Conservation (phyloP, 257 asterid genomes). For the Cynanchum wilfordii region DNA sequence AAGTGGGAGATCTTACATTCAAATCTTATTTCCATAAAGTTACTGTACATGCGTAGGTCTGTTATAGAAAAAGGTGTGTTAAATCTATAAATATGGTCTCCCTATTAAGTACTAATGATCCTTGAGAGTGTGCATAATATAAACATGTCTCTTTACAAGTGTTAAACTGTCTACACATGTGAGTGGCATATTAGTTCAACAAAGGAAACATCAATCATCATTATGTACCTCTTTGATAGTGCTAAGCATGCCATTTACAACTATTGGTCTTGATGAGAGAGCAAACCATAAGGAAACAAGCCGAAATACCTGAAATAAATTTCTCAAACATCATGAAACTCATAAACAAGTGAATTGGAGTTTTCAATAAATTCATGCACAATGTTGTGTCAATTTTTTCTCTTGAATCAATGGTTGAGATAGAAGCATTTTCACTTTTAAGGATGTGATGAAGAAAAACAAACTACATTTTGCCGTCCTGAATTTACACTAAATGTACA, state of each 20-base stretch:
- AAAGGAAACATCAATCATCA: constrained; percentile 1
- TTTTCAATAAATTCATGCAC: neutral
- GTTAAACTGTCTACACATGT: neutral
- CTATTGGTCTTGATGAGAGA: constrained; percentile 62
- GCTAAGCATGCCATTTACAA: constrained; percentile 70
- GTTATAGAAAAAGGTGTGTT: too few species aligned
- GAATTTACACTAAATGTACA: neutral
- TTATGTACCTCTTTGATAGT: constrained; percentile 66
- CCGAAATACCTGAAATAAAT: constrained; percentile 68
- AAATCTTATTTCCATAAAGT: neutral
- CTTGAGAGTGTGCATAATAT: too few species aligned
- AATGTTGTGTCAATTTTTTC: neutral
- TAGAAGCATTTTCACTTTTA: neutral
- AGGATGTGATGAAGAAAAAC: neutral
- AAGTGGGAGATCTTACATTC: neutral
- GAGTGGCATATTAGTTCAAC: neutral
- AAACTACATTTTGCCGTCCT: neutral
- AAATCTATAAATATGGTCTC: too few species aligned
- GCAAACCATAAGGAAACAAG: constrained; percentile 96
- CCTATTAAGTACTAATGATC: too few species aligned
- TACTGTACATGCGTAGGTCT: too few species aligned
- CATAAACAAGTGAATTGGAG: neutral
- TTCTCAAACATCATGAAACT: neutral
- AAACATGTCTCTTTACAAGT: neutral
- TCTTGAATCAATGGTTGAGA: neutral